Conservation (phyloP, 2,329 filamentous ascomycete species). For the Pleomassaria siparia region DNA sequence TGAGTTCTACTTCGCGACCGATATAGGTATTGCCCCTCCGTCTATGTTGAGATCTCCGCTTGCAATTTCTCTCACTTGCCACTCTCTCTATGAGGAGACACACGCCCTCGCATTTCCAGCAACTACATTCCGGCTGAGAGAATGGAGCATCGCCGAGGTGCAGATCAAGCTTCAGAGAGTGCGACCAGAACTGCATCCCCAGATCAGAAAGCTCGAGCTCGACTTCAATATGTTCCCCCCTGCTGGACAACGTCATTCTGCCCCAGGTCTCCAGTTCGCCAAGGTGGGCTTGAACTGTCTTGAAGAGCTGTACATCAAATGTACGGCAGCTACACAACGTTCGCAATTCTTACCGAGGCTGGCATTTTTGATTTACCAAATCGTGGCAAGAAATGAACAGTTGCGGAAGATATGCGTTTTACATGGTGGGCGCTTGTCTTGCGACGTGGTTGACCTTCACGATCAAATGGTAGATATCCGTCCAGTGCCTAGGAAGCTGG, state of each 20-base stretch:
- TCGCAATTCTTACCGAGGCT: not conserved
- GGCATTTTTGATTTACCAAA: constrained; percentile 14
- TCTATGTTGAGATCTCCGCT: constrained; percentile 14
- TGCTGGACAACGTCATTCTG: constrained; percentile 2
- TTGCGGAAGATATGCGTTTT: constrained; percentile 18
- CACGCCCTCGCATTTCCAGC: constrained; percentile 11
- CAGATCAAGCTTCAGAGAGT: constrained; percentile 5
- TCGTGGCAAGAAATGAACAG: constrained; percentile 12
- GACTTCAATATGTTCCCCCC: constrained; percentile 7
- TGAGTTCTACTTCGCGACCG: constrained; percentile 13
- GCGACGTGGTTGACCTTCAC: not conserved
- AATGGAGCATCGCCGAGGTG: constrained; percentile 7
- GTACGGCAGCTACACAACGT: not conserved
- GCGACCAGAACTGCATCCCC: not conserved
- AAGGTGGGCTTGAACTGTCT: constrained; percentile 15
- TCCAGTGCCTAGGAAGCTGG: not conserved
- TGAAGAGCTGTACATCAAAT: constrained; percentile 18
- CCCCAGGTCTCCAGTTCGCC: constrained; percentile 12
- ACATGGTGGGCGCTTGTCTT: constrained; percentile 10
- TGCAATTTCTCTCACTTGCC: constrained; percentile 19
- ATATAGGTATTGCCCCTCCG: constrained; percentile 9
- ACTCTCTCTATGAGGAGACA: constrained; percentile 19
- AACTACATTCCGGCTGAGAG: constrained; percentile 12
- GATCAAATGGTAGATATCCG: not conserved
- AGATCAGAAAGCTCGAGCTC: constrained; percentile 16